Base-by-base conservation (phyloP, 2,329 filamentous ascomycete genomes). In the Pleoardoris graminearum region DNA sequence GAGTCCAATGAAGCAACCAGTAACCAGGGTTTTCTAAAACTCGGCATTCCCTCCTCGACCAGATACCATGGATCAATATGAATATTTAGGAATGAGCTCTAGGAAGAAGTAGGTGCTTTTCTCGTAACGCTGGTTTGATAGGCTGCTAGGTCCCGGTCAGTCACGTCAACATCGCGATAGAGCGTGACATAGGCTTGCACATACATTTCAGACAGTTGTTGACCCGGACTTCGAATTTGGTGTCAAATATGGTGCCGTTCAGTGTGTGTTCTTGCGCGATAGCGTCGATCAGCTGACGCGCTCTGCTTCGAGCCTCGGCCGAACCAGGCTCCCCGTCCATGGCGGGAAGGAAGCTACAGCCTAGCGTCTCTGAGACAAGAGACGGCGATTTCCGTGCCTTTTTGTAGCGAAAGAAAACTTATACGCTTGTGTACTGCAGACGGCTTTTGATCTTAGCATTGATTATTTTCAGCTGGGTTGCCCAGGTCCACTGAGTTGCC, bases 1-100 rank as follows among this genome's bases (percentile, higher is more conserved):
- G 14, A 7, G 5, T 36, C 33, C n/a, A 38, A 14, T 14, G 19
- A 29, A 7, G 39, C 39, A 10, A 3, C 7, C 3, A 43, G 39
- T 21, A 43, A 32, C 39, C 39, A 43, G 6, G 30, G 19, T 25
- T 32, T 32, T n/a, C 14, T 11, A 32, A 30, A 32, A 3, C 2
- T 43, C 10, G 32, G 27, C 3, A 7, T 30, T 3, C 39, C 39
- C 7, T 43, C 25, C 4, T 43, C 3, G 4, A 43, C 23, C 7
- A 43, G 25, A 21, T 43, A 32, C 39, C 39, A 43, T 8, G 39
- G 39, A 21, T 43, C 39, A 8, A 43, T 25, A 21, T 14, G 7
- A n/a, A 43, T 14, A 11, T 12, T 32, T 84, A 53, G 82, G 80
- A 0, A 83, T 71, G 1, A 84, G 60, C 60, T 83, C 80, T 29